A percentile compares a stretch with the other conserved stretches of the same genome.
These are phyloP conservation scores for Aotearoamyces nothofagi DNA, from an alignment of 2,329 filamentous ascomycete genomes.

Conservation along the genomic window DNA sequence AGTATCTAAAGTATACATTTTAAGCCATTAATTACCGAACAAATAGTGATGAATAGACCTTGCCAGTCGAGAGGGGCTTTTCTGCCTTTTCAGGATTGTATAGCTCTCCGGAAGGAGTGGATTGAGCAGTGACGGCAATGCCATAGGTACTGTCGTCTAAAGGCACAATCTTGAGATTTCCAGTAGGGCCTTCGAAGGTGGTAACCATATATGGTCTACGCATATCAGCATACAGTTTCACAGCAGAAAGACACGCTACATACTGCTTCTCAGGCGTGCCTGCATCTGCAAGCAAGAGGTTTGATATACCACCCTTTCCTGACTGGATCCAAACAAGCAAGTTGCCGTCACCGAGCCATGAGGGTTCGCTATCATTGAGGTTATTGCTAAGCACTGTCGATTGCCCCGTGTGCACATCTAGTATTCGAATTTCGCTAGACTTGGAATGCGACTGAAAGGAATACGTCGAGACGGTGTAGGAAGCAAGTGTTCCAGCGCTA, in stretches of 20 bases:
- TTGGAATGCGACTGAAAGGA: slow-evolving; percentile 64
- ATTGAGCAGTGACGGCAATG: slow-evolving; percentile 45
- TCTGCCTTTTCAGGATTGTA: slow-evolving; percentile 48
- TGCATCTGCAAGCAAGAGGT: slow-evolving; percentile 14
- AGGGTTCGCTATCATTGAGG: slow-evolving; percentile 49
- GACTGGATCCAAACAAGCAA: slow-evolving; percentile 23
- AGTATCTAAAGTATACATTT: too few species aligned
- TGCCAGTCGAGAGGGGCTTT: slow-evolving; percentile 46
- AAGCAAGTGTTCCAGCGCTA: slow-evolving; percentile 41
- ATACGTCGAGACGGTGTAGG: slow-evolving; percentile 62
- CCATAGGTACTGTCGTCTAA: slow-evolving; percentile 33
- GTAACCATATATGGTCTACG: slow-evolving; percentile 28
- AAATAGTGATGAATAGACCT: slow-evolving; percentile 60
- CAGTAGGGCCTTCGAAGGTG: slow-evolving; percentile 34
- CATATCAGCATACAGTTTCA: slow-evolving; percentile 4
- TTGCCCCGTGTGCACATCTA: slow-evolving; percentile 53
- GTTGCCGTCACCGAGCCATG: slow-evolving; percentile 43
- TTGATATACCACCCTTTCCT: slow-evolving; percentile 34
- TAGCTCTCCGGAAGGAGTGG: slow-evolving; percentile 52
- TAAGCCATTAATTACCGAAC: too few species aligned
- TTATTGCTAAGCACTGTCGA: slow-evolving; percentile 52
- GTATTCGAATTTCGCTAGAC: slow-evolving; percentile 50
- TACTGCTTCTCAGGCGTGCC: slow-evolving; percentile 12
- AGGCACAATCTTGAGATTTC: slow-evolving; percentile 42
- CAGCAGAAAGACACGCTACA: slow-evolving; percentile 1